phyloP scores from a whole-genome alignment of 257 asterid species.

The Solanum arcanum region DNA sequence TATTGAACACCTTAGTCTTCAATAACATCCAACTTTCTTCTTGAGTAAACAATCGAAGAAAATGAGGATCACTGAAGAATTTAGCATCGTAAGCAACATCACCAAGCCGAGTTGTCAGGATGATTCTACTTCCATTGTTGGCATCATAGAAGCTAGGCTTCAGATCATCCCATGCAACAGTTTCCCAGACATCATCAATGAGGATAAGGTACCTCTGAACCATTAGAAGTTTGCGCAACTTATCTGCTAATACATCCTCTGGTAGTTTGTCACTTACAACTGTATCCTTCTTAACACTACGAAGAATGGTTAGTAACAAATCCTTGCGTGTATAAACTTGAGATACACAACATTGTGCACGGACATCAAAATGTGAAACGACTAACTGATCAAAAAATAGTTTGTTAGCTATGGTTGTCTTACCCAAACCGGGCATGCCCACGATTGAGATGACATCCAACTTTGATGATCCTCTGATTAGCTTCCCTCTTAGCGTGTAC shows the following conservation, averaged over 20 bases:
- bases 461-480: neutral
- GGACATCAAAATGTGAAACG: neutral
- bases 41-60: neutral
- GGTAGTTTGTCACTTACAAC: neutral
- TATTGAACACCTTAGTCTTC: neutral
- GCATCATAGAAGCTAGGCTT: neutral
- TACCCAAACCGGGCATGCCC: neutral
- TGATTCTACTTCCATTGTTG: conserved; percentile 16
- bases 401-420: neutral
- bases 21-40: neutral
- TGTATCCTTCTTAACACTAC: neutral
- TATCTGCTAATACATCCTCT: neutral
- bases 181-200: conserved; percentile 33
- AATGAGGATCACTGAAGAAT: neutral
- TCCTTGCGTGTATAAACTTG: neutral
- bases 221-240: neutral
- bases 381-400: neutral
- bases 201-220: conserved; percentile 17
- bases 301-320: conserved; percentile 5
- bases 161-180: conserved; percentile 6
- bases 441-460: neutral
- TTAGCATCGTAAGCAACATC: neutral
- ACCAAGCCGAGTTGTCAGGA: conserved; percentile 18
- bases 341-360: conserved; percentile 15
- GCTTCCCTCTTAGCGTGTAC: neutral